Percentiles rank a stretch among this genome's conserved stretches.
phyloP scores from a whole-genome alignment of 129 eudicot genomes.

The Mikania micrantha region DNA sequence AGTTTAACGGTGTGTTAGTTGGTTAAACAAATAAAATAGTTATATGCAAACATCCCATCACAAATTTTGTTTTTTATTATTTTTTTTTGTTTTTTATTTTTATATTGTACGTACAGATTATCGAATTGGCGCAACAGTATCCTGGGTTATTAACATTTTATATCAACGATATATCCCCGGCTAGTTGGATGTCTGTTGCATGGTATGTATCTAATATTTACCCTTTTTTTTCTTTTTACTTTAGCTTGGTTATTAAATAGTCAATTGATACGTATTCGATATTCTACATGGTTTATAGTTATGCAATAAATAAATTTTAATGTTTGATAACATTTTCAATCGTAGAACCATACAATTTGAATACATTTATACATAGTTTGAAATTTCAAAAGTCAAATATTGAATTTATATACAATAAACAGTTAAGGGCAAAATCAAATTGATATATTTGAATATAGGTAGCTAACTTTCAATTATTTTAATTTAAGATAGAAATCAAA shows the following conservation, averaged over 20 bases:
- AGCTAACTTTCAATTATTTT: neutral
- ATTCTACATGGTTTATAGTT: neutral
- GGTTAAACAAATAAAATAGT: too few species aligned
- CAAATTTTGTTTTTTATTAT: neutral
- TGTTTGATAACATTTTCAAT: neutral
- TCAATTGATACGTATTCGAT: neutral
- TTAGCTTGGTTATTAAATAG: too few species aligned
- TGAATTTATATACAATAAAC: neutral
- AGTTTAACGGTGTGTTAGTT: too few species aligned
- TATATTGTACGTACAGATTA: constrained; percentile 30
- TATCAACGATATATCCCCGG: constrained; percentile 49
- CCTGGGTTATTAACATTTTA: constrained; percentile 33
- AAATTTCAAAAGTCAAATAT: neutral
- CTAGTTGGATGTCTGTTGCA: constrained; percentile 71
- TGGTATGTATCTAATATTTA: constrained; percentile 48
- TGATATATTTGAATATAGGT: too few species aligned
- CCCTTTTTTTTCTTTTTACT: too few species aligned
- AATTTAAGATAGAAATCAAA: neutral
- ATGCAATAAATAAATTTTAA: neutral
- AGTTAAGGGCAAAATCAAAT: too few species aligned
- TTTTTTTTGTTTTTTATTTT: neutral
- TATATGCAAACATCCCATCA: neutral
- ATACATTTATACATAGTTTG: neutral
- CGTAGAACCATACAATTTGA: neutral
- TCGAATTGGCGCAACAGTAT: constrained; percentile 22